Evolutionary conservation across 2,329 filamentous ascomycete species (phyloP), one percentile per base, ranked within the genome.

Genomic region (Colletotrichum horii): DNA sequence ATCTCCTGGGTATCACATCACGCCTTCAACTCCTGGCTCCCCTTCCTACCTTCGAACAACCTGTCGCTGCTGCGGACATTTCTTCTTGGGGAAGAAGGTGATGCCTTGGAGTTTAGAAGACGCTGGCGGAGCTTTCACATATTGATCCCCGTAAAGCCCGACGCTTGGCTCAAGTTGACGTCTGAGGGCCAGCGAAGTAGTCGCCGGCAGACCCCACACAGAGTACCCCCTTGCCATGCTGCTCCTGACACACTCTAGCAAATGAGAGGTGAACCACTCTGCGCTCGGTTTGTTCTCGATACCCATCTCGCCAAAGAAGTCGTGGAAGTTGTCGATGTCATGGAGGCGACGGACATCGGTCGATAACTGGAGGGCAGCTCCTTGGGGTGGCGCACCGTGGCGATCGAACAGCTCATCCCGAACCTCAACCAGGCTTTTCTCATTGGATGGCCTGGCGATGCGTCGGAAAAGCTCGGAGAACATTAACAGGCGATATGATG

Each of bases 401-500:
- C 84, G 82, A 9, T 83, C 80, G 79, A 89, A 90, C 5, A 89
- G 84, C 58, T 84, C 83, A 48, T 89, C 85, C 66, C 85, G 83
- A 34, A 89, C 79, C 64, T 85, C 75, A 4, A 62, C 65, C 6
- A 89, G 81, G 2, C 84, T 77, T 36, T 83, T 84, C 9, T 79
- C 79, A 3, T 81, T 79, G 22, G 78, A 81, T 1, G 83, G 83
- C 4, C 88, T 84, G 5, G 86, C 87, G 1, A 84, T 86, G 64
- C 81, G 84, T 12, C 85, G 85, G 80, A 90, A 90, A 16, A 90
- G 82, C 71, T 88, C 87, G 12, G 86, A 85, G 81, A 90, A 89
- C 88, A 90, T 90, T 30, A 90, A 83, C 6, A 89, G 84, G 3
- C 87, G 85, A 78, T 90, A 90, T 0, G 87, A 88, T 1, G 87